phyloP scores from a whole-genome alignment of 169 alveolate species.

The Sarcocystis neurona region DNA sequence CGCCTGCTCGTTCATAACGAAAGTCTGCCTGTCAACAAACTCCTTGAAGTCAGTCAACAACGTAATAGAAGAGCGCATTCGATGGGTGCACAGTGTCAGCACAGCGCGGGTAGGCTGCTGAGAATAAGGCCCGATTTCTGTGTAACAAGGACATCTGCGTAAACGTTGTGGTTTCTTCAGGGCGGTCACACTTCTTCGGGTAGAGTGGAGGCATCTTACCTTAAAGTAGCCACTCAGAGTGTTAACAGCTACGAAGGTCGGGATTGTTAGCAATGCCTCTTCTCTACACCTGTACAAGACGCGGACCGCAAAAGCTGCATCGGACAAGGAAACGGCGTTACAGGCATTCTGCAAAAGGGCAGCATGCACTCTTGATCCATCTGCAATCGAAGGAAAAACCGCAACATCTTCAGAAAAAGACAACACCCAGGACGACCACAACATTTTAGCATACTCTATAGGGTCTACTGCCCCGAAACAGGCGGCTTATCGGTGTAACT shows the following conservation, averaged over 20 bases:
- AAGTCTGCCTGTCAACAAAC: conserved; percentile 57
- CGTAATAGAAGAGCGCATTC: conserved; percentile 79
- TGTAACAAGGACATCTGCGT: not conserved
- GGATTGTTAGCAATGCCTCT: not conserved
- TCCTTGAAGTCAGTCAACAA: conserved; percentile 71
- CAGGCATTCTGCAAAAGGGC: too few relatives aligned
- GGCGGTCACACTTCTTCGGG: not conserved
- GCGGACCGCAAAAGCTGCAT: not conserved
- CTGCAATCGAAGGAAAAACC: not conserved
- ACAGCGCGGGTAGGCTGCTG: conserved; percentile 78
- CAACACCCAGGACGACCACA: too few relatives aligned
- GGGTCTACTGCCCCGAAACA: too few relatives aligned
- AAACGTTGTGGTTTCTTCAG: not conserved
- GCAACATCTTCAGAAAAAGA: not conserved
- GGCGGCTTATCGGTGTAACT: too few relatives aligned
- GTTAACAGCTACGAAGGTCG: not conserved
- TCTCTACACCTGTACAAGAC: not conserved
- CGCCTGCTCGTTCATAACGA: conserved; percentile 58
- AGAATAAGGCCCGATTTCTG: conserved; percentile 48
- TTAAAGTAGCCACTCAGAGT: not conserved
- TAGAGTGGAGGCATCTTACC: not conserved
- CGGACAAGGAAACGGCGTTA: too few relatives aligned
- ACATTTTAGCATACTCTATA: too few relatives aligned
- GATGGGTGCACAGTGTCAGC: conserved; percentile 80
- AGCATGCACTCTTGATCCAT: too few relatives aligned